Evolutionary conservation across 306 rosid genomes (phyloP), one percentile per base, ranked within the genome.

Genomic region (Biancaea sappan): DNA sequence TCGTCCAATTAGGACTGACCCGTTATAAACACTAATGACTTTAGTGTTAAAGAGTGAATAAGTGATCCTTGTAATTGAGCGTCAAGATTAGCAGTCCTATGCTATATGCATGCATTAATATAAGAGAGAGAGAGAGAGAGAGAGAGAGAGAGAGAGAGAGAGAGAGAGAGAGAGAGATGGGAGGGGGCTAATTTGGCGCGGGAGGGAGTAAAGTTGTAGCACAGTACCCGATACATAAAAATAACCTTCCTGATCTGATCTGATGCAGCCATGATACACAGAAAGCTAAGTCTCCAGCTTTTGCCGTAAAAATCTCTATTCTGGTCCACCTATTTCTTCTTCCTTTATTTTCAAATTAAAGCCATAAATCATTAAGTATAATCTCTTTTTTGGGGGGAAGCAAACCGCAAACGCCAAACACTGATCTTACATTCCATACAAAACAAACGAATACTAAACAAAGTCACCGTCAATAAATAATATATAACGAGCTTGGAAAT

Each of bases 151-250:
- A 13, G 40, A 22, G 16, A n/a, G 18, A 63, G 22, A 64, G 3
- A 37, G 32, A 46, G 43, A 14, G 28, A 28, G 34, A 31, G 6
- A 7, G 13, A 14, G 32, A 15, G 22, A 54, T 3, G 5, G 52
- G 52, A 5, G 40, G 22, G 40, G 38, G 16, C 7, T 15, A 12
- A 57, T 58, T 19, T 35, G 76, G 81, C 64, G 47, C 53, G 56
- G 71, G 57, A 29, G 65, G 72, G 74, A 67, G 54, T 24, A 10
- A 47, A 69, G 71, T 18, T 6, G 28, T 4, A 12, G 53, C 80
- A 69, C 72, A 50, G 40, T 44, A 26, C 22, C 52, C 66, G 38
- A 79, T 46, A 60, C 63, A 60, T 57, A 64, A 76, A 79, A 82
- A 56, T 35, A 72, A 69, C 76, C 52, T n/a, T 50, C 81, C 57